Conservation (phyloP, 306 rosid species). For the Lablab purpureus region DNA sequence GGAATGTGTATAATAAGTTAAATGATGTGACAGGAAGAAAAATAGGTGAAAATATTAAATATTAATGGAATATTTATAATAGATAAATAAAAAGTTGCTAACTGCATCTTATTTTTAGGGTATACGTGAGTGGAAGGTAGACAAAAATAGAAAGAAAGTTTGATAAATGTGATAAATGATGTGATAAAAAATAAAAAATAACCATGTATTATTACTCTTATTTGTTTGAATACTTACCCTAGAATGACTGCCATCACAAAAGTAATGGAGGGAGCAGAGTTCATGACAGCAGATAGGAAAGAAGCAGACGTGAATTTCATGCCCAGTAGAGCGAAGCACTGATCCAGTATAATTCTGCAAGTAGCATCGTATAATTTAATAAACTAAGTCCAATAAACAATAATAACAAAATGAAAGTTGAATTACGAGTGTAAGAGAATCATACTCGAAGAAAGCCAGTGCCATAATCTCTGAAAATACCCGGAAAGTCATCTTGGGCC, state of each 20-base stretch:
- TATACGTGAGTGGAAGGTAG: background rate
- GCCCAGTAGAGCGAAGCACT: slow-evolving; percentile 51
- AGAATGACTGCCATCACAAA: slow-evolving; percentile 54
- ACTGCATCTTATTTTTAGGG: background rate
- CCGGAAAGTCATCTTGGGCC: slow-evolving; percentile 76
- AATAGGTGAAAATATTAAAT: background rate
- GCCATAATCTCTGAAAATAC: slow-evolving; percentile 69
- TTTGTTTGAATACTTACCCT: slow-evolving; percentile 35
- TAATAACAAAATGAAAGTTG: background rate
- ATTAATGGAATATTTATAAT: background rate
- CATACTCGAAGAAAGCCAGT: slow-evolving; percentile 85
- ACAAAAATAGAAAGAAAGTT: background rate
- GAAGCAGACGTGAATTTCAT: slow-evolving; percentile 57
- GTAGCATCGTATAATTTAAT: background rate
- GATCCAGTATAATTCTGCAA: slow-evolving; percentile 59
- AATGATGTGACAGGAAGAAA: background rate
- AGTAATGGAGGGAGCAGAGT: slow-evolving; percentile 56
- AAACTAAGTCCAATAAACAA: background rate
- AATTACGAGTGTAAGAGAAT: background rate
- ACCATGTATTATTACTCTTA: background rate
- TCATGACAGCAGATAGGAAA: slow-evolving; percentile 56
- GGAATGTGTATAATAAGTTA: background rate
- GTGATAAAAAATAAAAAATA: background rate
- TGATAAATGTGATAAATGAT: background rate
- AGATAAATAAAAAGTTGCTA: background rate